Conservation (phyloP, 2,329 filamentous ascomycete genomes). For the Xylariaceae sp. region DNA sequence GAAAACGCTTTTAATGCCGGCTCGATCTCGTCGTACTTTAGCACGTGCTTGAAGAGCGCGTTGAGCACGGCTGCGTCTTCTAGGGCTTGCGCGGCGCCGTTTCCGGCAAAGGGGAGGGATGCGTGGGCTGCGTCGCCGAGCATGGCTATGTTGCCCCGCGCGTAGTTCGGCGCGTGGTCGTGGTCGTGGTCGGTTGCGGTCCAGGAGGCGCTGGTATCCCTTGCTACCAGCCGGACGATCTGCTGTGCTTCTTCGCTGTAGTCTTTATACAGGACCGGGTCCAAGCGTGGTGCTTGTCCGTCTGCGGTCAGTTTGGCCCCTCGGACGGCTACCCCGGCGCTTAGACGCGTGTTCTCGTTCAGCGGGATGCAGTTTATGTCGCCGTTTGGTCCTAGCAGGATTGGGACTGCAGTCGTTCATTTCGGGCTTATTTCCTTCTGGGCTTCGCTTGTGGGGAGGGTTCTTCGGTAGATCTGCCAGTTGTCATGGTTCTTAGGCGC, state of each 20-base stretch:
- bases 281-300: conserved; percentile 19
- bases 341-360: conserved; percentile 34
- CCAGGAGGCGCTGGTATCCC: conserved; percentile 33
- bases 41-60: conserved; percentile 24
- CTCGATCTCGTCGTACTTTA: too few species aligned
- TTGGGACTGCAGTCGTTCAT: conserved; percentile 33
- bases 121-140: conserved; percentile 37
- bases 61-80: conserved; percentile 36
- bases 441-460: conserved; percentile 30
- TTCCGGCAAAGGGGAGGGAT: conserved; percentile 35
- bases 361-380: conserved; percentile 35
- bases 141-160: conserved; percentile 27
- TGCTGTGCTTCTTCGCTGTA: conserved; percentile 33
- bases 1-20: too few species aligned
- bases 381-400: conserved; percentile 33
- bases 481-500: conserved; percentile 33
- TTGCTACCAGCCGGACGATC: conserved; percentile 32
- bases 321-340: conserved; percentile 34
- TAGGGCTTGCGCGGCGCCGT: conserved; percentile 37
- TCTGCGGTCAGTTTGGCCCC: conserved; percentile 17
- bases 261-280: conserved; percentile 29
- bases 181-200: conserved; percentile 34
- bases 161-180: conserved; percentile 33
- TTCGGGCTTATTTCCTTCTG: conserved; percentile 27
- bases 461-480: conserved; percentile 33